Conservation (phyloP, 257 asterid species). For the Fraxinus excelsior region DNA sequence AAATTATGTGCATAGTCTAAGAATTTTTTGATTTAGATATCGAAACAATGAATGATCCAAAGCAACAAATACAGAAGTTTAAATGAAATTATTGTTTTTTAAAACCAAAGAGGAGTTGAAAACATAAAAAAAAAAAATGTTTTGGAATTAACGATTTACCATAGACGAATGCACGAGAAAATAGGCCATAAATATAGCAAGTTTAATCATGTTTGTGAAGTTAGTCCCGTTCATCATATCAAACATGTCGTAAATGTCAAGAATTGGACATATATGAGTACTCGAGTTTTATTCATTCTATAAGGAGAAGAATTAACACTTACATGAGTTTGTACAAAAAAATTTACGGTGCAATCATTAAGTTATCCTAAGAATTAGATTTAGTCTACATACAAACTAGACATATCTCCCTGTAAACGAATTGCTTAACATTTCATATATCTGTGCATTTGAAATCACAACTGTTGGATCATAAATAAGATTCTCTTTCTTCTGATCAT, state of each 20-base stretch:
- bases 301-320: not conserved
- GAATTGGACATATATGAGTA: not conserved
- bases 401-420: constrained; percentile 16
- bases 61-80: no score
- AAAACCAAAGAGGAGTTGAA: no score
- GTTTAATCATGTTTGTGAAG: not conserved
- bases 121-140: no score
- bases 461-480: constrained; percentile 22
- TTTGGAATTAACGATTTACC: no score
- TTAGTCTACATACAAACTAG: constrained; percentile 32
- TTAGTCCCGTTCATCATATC: not conserved
- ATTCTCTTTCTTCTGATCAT: constrained; percentile 9
- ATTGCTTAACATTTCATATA: constrained; percentile 10
- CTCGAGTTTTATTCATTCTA: not conserved
- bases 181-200: no score
- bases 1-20: no score
- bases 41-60: no score
- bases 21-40: no score
- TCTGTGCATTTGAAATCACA: constrained; percentile 27
- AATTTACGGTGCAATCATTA: not conserved
- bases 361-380: not conserved
- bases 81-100: no score
- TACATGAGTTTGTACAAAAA: not conserved
- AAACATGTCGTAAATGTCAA: not conserved
- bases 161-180: not conserved